Evolutionary conservation across 306 rosid genomes (phyloP), one percentile per base, ranked within the genome.

Genomic region (Nissolia schottii): DNA sequence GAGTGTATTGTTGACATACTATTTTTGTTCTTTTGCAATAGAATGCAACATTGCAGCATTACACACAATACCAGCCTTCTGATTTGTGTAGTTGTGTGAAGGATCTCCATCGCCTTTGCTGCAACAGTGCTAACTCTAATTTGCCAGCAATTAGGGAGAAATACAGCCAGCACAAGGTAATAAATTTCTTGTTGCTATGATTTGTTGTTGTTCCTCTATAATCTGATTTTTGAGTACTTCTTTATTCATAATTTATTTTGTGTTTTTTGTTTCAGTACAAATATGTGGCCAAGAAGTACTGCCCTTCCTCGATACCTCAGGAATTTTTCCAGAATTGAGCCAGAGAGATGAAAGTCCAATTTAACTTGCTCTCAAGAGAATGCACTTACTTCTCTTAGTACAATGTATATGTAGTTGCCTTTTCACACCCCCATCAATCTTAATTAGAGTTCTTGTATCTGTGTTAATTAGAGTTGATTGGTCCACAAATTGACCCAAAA

Each of bases 141-240:
- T 80, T 87, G 54, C 86, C 91, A 11, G 96, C 96, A 56, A 62
- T 92, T 54, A 79, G 82, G 73, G 90, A 89, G 85, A 91, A 91
- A 83, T 89, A 89, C 77, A 77, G 83, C 79, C 90, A 91, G 12
- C 96, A 91, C 73, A 87, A 87, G 96, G 93, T 91, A 70, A 65
- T n/a, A n/a, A n/a, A n/a, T n/a, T n/a, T n/a, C n/a, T n/a, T n/a
- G 2, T 63, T n/a, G 23, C 3, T 49, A 20, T 6, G 35, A 22
- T 54, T 50, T 40, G 23, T 50, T 40, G 23, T 50, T 72, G 34
- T 14, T 72, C 37, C 34, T 19, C 6, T 43, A 13, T 65, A 22
- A 23, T 53, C 37, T 45, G 32, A n/a, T n/a, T n/a, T 46, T 55
- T 43, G 53, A 4, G 55, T 32, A 22, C 5, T 41, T 24, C 22